Evolutionary conservation across 768 basidiomycete species (phyloP).

Genomic region (Trametes sanguinea): DNA sequence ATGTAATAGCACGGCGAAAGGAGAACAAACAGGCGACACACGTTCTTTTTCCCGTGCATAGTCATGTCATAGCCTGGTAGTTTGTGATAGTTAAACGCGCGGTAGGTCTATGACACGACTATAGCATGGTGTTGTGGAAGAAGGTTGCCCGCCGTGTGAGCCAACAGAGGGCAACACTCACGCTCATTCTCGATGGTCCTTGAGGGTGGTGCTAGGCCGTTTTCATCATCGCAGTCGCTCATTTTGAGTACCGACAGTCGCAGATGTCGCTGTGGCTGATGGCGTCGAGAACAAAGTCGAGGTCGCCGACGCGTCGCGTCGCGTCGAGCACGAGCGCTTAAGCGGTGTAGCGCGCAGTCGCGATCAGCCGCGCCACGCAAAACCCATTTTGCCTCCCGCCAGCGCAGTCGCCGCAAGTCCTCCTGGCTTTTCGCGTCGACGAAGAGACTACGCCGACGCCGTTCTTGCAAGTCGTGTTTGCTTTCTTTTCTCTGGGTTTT

Average conservation of each 20-base stretch:
- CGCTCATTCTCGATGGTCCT: conserved; percentile 39
- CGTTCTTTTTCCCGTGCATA: too few species aligned
- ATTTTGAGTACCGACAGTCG: neutral
- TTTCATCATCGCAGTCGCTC: conserved; percentile 23
- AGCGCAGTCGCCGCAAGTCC: conserved; percentile 5
- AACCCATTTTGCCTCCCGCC: conserved; percentile 16
- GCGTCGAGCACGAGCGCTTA: conserved; percentile 12
- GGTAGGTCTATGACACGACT: too few species aligned
- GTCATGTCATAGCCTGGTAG: too few species aligned
- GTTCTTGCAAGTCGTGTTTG: neutral
- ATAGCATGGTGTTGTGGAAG: too few species aligned
- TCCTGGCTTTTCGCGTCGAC: conserved; percentile 1
- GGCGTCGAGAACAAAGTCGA: neutral
- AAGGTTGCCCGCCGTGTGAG: too few species aligned
- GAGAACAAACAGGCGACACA: too few species aligned
- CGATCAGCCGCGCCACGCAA: conserved; percentile 15
- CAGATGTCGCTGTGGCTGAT: neutral
- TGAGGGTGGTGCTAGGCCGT: conserved; percentile 27
- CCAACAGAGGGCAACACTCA: neutral
- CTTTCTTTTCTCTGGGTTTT: neutral
- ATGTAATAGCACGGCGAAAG: too few species aligned
- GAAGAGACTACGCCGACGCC: neutral
- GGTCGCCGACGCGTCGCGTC: conserved; percentile 25
- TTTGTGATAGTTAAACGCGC: too few species aligned
- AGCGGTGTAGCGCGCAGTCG: neutral